Conservation (phyloP, 2,329 filamentous ascomycete genomes). For the Amphichorda felina region DNA sequence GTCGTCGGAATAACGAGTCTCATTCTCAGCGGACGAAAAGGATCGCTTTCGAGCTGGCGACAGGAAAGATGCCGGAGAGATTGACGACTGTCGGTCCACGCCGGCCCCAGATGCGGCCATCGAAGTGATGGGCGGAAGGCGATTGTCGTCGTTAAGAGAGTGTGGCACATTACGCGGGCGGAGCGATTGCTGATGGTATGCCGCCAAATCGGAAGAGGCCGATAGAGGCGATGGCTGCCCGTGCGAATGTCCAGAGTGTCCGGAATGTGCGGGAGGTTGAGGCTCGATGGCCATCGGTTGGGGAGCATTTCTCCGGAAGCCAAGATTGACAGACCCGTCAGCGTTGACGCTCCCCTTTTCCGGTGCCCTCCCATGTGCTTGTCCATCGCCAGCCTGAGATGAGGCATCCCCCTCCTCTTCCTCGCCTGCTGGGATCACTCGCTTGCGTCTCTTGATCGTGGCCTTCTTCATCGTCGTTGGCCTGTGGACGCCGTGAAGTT, state of each 20-base stretch:
- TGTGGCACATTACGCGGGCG: conserved; percentile 23
- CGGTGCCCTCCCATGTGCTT: conserved; percentile 20
- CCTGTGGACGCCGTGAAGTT: conserved; percentile 84
- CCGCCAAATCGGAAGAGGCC: conserved; percentile 30
- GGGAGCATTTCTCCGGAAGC: conserved; percentile 36
- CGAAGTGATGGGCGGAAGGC: conserved; percentile 42
- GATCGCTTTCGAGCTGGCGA: conserved; percentile 54
- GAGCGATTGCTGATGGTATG: conserved; percentile 36
- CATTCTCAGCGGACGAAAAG: conserved; percentile 48
- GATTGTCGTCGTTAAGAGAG: conserved; percentile 42
- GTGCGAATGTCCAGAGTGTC: conserved; percentile 17
- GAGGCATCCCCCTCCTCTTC: conserved; percentile 37
- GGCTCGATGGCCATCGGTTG: conserved; percentile 34
- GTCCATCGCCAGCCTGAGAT: conserved; percentile 28
- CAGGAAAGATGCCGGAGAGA: conserved; percentile 49
- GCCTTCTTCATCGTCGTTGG: conserved; percentile 99
- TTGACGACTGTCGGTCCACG: conserved; percentile 40
- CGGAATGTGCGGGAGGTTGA: conserved; percentile 28
- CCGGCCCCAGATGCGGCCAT: conserved; percentile 19
- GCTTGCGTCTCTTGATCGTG: conserved; percentile 90
- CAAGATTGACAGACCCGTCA: conserved; percentile 54
- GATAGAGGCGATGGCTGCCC: conserved; percentile 30
- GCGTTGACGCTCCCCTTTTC: conserved; percentile 48
- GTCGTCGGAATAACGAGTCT: conserved; percentile 20
- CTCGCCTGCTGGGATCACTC: conserved; percentile 71